Base-by-base conservation (phyloP, 2,329 filamentous ascomycete species). In the Microdochium bolleyi region DNA sequence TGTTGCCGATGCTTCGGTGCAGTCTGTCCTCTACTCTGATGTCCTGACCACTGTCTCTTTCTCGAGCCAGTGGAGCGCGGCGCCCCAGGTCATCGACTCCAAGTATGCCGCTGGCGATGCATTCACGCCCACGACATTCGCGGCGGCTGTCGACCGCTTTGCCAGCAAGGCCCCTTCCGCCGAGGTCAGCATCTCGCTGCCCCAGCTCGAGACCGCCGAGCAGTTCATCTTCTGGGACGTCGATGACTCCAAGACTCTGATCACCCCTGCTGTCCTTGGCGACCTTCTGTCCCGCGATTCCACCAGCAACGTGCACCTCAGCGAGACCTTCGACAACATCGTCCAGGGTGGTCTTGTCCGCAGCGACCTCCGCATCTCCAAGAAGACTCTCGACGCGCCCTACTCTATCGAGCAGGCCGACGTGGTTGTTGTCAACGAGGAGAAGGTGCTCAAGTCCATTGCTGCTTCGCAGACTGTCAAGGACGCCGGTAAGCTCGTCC, bases 151-250 rank as follows among this genome's bases (percentile, higher is more conserved):
- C 61, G 63, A 77, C 68, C 70, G 73, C 58, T 67, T 79, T 56
- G 69, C 73, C 54, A 70, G 67, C 64, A 80, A 82, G 61, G 59
- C 65, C 24, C 38, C 60, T 56, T 87, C 87, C 60, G 79, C 71
- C 51, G 69, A 72, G 49, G 65, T 70, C 24, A 71, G 71, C 53
- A 62, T 66, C 65, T 55, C 68, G 60, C 53, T 75, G 56, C 60
- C 59, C 24, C 62, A 68, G n/a, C 67, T 76, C 49, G 69, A 84
- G 52, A 75, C 82, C 58, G 83, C 85, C 21, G 80, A 89, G 68
- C 88, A 97, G 70, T 97, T 94, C 73, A 86, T 85, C 13, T 96
- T 99, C 79, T 97, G 92, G 91, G 89, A 96, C 60, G 67, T 88
- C 41, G 92, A 96, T 64, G 80, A 84, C 67, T 91, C 91, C 25